Evolutionary conservation across 352 stramenopile species (phyloP).

Genomic region (Pilasporangium apinafurcum): DNA sequence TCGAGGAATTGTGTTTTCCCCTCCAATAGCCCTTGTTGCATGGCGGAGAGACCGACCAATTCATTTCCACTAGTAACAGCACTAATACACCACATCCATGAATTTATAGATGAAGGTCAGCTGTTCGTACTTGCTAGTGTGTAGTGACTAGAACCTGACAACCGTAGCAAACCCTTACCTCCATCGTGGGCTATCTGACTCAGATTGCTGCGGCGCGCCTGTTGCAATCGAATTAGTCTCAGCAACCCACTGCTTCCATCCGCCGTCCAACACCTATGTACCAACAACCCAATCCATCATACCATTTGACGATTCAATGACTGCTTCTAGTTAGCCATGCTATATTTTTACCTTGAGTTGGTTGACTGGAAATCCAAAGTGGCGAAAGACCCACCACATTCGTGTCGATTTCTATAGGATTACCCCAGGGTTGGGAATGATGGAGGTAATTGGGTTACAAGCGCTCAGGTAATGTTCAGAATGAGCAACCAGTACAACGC

Average conservation of each 20-base stretch:
- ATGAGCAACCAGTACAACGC: not conserved
- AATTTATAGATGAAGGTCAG: too few relatives aligned
- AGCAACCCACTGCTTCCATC: conserved; percentile 58
- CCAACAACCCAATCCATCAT: not conserved
- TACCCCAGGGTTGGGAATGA: not conserved
- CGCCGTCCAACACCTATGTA: conserved; percentile 61
- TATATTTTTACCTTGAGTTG: conserved; percentile 48
- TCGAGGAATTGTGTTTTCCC: conserved; percentile 26
- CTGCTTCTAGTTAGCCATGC: not conserved
- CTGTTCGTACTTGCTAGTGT: too few relatives aligned
- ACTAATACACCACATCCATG: too few relatives aligned
- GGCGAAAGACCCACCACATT: conserved; percentile 76
- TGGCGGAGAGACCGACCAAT: conserved; percentile 18
- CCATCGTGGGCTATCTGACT: not conserved
- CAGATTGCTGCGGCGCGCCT: not conserved
- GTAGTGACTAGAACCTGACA: too few relatives aligned
- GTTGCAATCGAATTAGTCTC: conserved; percentile 40
- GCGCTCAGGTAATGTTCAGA: not conserved
- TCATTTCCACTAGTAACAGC: conserved; percentile 1
- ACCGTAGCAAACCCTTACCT: conserved; percentile 3
- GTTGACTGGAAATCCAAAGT: conserved; percentile 66
- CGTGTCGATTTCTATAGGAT: conserved; percentile 57
- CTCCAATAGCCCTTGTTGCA: conserved; percentile 18
- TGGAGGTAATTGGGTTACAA: not conserved
- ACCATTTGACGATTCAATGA: not conserved